Evolutionary conservation across 2,329 filamentous ascomycete genomes (phyloP).

Genomic region (Ophiostoma quercus): DNA sequence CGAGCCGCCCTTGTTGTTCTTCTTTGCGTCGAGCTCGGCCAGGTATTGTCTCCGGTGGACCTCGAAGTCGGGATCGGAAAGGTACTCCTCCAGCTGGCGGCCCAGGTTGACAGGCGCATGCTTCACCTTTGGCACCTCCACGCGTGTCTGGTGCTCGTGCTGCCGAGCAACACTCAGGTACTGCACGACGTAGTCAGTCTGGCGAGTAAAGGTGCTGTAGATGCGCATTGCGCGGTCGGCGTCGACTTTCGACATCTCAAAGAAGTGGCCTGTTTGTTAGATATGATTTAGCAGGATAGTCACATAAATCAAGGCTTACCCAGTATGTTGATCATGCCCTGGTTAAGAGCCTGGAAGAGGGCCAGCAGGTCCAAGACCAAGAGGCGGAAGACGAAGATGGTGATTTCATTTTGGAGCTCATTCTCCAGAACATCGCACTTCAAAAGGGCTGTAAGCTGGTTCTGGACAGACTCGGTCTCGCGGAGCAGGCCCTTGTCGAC

Average conservation of each 20-base stretch:
- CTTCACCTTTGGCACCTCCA: constrained; percentile 95
- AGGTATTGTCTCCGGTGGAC: constrained; percentile 87
- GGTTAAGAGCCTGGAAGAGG: constrained; percentile 91
- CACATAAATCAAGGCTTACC: constrained; percentile 49
- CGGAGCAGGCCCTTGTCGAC: constrained; percentile 89
- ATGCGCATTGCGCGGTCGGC: constrained; percentile 87
- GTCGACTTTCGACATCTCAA: constrained; percentile 93
- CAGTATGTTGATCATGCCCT: constrained; percentile 93
- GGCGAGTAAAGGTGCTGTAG: constrained; percentile 84
- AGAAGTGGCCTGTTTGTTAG: constrained; percentile 70
- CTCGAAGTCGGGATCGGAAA: constrained; percentile 93
- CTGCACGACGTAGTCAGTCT: constrained; percentile 88
- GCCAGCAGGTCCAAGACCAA: constrained; percentile 84
- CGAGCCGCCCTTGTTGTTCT: constrained; percentile 42
- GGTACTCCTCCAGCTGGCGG: constrained; percentile 85
- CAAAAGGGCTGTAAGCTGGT: constrained; percentile 76
- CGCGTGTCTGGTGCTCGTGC: constrained; percentile 83
- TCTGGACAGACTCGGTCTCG: constrained; percentile 86
- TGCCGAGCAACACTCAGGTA: constrained; percentile 83
- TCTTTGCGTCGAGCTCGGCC: constrained; percentile 72
- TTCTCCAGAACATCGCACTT: constrained; percentile 87
- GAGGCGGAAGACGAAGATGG: constrained; percentile 84
- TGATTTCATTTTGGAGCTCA: constrained; percentile 94
- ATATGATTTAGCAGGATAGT: not conserved
- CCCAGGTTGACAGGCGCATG: constrained; percentile 91